Conservation (phyloP, 345 rosid genomes). For the Salix purpurea region DNA sequence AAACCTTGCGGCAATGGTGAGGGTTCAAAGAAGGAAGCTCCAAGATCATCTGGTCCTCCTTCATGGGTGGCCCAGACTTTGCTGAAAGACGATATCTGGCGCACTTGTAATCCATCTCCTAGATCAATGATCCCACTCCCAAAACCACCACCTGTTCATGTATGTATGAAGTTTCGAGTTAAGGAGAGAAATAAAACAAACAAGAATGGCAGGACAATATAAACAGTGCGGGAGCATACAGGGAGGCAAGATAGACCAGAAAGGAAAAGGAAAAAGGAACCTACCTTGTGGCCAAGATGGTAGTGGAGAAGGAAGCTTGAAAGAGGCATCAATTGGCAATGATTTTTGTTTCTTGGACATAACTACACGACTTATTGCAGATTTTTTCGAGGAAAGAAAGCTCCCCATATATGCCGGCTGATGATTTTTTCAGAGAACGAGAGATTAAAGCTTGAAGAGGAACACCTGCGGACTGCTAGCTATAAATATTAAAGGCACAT, state of each 20-base stretch:
- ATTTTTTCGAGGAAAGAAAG: background rate
- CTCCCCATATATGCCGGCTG: slow-evolving; percentile 19
- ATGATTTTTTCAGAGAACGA: background rate
- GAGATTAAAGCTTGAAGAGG: background rate
- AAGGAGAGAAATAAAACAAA: too few relatives aligned
- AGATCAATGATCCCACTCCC: slow-evolving; percentile 51
- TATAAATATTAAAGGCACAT: background rate
- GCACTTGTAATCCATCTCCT: slow-evolving; percentile 52
- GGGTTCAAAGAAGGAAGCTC: slow-evolving; percentile 73
- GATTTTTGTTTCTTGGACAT: slow-evolving; percentile 16
- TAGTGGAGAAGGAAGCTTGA: slow-evolving; percentile 37
- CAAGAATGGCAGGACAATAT: background rate
- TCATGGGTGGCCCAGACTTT: slow-evolving; percentile 56
- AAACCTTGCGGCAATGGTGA: slow-evolving; percentile 42
- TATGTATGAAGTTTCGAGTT: too few relatives aligned
- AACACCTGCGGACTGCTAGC: background rate
- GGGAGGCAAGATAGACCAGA: background rate
- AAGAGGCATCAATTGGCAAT: slow-evolving; percentile 22
- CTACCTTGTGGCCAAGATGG: slow-evolving; percentile 37
- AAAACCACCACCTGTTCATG: slow-evolving; percentile 36
- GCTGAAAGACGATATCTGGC: slow-evolving; percentile 49
- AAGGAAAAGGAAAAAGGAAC: background rate
- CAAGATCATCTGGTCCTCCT: slow-evolving; percentile 66
- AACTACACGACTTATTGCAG: background rate
- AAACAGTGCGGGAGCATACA: background rate